These are phyloP conservation scores for Metrosideros polymorpha DNA, from an alignment of 441 rosid genomes.

Conservation along the genomic window DNA sequence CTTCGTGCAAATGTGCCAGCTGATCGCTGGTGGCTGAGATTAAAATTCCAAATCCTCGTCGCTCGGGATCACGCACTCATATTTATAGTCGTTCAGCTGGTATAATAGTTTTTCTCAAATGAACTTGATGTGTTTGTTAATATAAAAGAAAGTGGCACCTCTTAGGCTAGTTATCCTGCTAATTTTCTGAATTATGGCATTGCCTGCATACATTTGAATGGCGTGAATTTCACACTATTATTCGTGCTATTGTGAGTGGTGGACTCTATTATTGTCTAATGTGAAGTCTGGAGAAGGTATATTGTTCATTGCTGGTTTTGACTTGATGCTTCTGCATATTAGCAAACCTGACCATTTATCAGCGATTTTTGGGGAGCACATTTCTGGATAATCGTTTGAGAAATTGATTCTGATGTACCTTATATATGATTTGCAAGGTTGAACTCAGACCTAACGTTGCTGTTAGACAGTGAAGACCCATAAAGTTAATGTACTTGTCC, in stretches of 20 bases:
- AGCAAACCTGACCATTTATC: neutral
- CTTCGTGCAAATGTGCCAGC: conserved; percentile 94
- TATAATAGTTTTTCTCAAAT: conserved; percentile 18
- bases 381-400: neutral
- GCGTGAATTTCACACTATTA: neutral
- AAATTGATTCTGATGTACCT: neutral
- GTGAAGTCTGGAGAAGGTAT: neutral
- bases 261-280: neutral
- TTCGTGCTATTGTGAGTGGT: neutral
- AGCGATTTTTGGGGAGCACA: neutral
- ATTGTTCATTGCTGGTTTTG: neutral
- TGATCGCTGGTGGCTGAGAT: conserved; percentile 99
- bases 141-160: neutral
- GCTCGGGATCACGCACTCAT: conserved; percentile 94
- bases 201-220: neutral
- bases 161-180: neutral
- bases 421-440: neutral
- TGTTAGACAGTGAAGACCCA: neutral
- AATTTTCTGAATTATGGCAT: neutral
- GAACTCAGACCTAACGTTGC: neutral
- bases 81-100: conserved; percentile 95
- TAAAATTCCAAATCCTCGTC: conserved; percentile 96
- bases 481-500: neutral
- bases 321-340: neutral
- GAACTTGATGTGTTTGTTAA: neutral